Conservation (phyloP, 345 rosid genomes). For the Syzygium jambos region DNA sequence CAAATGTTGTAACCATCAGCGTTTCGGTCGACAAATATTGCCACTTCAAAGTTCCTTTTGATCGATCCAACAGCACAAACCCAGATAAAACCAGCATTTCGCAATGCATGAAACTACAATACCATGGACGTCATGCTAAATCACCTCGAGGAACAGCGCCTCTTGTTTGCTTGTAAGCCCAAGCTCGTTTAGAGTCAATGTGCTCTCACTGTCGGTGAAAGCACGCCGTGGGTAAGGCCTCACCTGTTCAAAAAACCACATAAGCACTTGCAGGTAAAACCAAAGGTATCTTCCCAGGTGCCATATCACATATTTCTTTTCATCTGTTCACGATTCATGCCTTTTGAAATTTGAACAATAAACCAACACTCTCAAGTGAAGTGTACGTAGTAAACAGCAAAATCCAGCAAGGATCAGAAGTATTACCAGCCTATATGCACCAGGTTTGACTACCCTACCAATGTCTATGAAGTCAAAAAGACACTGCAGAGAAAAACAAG, state of each 20-base stretch:
- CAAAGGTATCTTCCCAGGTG: neutral
- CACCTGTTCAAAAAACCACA: constrained; percentile 49
- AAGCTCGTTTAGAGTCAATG: constrained; percentile 60
- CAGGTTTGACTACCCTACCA: constrained; percentile 80
- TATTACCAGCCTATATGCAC: constrained; percentile 83
- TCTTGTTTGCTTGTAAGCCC: constrained; percentile 94
- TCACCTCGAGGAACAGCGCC: constrained; percentile 87
- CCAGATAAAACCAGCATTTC: neutral
- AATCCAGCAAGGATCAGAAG: neutral
- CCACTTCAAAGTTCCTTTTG: neutral
- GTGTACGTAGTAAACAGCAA: neutral
- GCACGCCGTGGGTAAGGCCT: constrained; percentile 97
- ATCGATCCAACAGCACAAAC: neutral
- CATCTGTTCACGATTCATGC: neutral
- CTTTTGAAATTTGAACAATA: neutral
- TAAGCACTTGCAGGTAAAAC: neutral
- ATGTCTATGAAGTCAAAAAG: constrained; percentile 90
- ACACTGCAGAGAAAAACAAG: constrained; percentile 44
- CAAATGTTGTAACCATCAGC: neutral
- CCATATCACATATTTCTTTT: neutral
- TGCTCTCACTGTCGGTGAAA: constrained; percentile 68
- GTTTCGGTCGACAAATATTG: neutral
- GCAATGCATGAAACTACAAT: neutral
- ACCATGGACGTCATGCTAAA: constrained; percentile 18
- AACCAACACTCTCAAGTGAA: neutral